These are phyloP conservation scores for Tolypocladium amazonense DNA, from an alignment of 2,329 filamentous ascomycete species.

Conservation along the genomic window DNA sequence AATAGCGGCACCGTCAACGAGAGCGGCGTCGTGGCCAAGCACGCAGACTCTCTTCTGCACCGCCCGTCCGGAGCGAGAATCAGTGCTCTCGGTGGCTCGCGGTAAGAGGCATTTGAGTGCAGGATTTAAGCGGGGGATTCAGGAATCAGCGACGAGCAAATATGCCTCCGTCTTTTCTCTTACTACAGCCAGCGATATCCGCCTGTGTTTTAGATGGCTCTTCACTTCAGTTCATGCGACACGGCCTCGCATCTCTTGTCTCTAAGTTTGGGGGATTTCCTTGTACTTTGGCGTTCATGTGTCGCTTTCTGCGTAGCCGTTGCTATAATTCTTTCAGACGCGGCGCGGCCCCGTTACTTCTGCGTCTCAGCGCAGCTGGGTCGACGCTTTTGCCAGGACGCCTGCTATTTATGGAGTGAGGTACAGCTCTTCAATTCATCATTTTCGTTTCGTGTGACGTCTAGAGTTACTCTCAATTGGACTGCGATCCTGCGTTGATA, in stretches of 20 bases:
- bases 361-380: background rate
- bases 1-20: constrained; percentile 38
- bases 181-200: background rate
- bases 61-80: constrained; percentile 53
- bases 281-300: constrained; percentile 13
- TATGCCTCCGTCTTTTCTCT: background rate
- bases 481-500: background rate
- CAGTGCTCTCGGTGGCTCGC: constrained; percentile 48
- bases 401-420: background rate
- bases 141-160: background rate
- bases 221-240: background rate
- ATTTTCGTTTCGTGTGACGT: background rate
- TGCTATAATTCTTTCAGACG: background rate
- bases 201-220: background rate
- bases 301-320: constrained; percentile 8
- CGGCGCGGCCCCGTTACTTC: background rate
- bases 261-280: too few relatives aligned
- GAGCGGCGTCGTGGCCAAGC: constrained; percentile 42
- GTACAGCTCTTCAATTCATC: background rate
- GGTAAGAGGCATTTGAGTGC: constrained; percentile 19
- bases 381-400: background rate
- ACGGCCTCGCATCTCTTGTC: background rate
- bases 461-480: background rate
- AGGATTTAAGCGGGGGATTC: too few relatives aligned
- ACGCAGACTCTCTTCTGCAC: constrained; percentile 45